These are phyloP conservation scores for Pythium volutum DNA, from an alignment of 352 stramenopile species.

Conservation along the genomic window DNA sequence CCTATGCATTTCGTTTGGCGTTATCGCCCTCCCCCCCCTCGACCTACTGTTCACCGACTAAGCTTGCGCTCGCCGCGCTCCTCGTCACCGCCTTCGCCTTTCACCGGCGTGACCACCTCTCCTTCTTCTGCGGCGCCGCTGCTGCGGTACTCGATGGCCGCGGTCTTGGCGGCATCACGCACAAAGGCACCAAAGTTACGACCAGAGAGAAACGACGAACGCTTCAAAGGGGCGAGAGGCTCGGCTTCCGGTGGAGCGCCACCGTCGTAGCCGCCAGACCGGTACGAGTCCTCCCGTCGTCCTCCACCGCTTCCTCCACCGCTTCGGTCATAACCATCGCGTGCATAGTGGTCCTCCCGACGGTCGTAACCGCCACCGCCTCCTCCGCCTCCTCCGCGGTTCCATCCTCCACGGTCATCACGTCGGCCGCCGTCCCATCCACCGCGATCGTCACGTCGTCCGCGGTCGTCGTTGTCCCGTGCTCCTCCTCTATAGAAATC, in stretches of 20 bases:
- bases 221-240: neutral
- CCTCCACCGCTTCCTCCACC: conserved; percentile 1
- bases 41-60: neutral
- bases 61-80: conserved; percentile 3
- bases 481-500: conserved; percentile 21
- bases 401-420: conserved; percentile 2
- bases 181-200: conserved; percentile 23
- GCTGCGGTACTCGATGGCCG: conserved; percentile 18
- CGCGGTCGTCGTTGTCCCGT: conserved; percentile 5
- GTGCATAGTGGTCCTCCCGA: conserved; percentile 18
- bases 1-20: neutral
- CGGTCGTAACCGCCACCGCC: conserved; percentile 11
- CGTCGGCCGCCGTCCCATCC: conserved; percentile 5
- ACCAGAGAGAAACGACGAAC: conserved; percentile 21
- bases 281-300: conserved; percentile 14
- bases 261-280: neutral
- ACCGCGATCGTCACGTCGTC: conserved; percentile 4
- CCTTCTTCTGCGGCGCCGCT: conserved; percentile 17
- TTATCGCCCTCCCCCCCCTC: neutral
- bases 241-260: conserved; percentile 2
- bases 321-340: conserved; percentile 4
- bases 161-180: conserved; percentile 25
- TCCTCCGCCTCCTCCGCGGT: neutral
- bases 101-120: conserved; percentile 14
- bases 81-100: conserved; percentile 46